A percentile compares a stretch with the other conserved stretches of the same genome.
Conservation (phyloP, 306 rosid species). For the Fragaria nilgerrensis region DNA sequence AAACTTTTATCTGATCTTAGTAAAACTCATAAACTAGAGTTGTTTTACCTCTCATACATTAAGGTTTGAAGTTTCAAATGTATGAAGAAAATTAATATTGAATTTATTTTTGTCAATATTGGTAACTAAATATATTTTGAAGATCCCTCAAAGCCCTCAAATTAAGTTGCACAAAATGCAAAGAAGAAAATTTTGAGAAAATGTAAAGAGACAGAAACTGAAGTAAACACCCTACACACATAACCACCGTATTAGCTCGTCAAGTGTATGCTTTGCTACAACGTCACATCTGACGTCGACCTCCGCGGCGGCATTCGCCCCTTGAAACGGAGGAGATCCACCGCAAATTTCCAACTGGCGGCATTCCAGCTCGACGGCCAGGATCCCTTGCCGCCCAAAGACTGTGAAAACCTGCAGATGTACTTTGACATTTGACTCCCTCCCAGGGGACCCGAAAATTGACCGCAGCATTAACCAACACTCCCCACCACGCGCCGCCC, state of each 20-base stretch:
- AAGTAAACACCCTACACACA: neutral
- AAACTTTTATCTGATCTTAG: no score
- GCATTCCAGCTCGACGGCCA: constrained; percentile 8
- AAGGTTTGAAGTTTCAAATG: no score
- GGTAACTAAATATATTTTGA: no score
- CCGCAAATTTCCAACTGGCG: neutral
- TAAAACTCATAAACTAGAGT: neutral
- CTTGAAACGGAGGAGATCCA: neutral
- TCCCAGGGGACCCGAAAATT: neutral
- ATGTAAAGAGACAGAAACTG: neutral
- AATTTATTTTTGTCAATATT: no score
- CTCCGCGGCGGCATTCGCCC: neutral
- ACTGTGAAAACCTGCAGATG: constrained; percentile 29
- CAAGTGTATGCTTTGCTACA: neutral
- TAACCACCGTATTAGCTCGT: neutral
- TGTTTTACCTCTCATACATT: no score
- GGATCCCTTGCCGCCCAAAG: constrained; percentile 10
- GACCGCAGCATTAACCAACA: neutral
- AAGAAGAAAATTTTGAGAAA: no score
- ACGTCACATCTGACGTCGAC: neutral
- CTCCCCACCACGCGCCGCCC: constrained; percentile 14
- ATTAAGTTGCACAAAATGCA: no score
- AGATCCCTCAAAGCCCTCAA: no score
- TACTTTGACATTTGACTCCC: constrained; percentile 12
- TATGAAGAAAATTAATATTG: no score